phyloP scores from a whole-genome alignment of 1,139 yeast genomes.

The Kluyveromyces sp. region DNA sequence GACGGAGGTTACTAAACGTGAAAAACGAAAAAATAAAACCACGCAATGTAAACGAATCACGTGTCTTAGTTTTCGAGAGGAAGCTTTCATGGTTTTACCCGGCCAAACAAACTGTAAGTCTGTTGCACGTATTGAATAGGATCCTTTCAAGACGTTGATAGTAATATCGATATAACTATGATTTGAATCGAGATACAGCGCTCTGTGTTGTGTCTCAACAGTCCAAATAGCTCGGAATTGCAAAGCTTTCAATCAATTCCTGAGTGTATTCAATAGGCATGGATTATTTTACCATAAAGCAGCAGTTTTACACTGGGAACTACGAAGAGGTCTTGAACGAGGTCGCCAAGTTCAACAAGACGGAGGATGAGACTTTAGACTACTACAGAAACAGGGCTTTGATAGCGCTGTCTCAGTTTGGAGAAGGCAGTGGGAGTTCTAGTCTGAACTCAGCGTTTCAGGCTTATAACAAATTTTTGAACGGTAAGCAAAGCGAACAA shows the following conservation, averaged over 20 bases:
- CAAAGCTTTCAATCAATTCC: too few relatives aligned
- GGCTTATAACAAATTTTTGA: constrained; percentile 18
- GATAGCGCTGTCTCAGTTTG: constrained; percentile 19
- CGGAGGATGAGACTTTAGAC: constrained; percentile 22
- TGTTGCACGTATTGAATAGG: neutral
- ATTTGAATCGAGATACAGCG: too few relatives aligned
- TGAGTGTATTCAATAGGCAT: constrained; percentile 13
- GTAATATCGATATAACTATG: too few relatives aligned
- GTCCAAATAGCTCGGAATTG: too few relatives aligned
- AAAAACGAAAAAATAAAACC: neutral
- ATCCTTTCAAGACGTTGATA: neutral
- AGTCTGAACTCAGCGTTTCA: constrained; percentile 19
- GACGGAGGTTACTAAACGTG: neutral
- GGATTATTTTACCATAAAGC: constrained; percentile 30
- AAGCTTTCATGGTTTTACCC: too few relatives aligned
- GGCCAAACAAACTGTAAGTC: neutral
- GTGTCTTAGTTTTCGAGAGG: neutral
- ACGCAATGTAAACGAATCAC: too few relatives aligned
- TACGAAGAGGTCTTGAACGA: constrained; percentile 24
- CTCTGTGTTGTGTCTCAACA: too few relatives aligned
- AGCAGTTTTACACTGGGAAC: constrained; percentile 30
- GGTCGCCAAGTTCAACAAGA: constrained; percentile 17
- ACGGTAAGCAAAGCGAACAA: constrained; percentile 9
- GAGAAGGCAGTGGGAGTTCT: constrained; percentile 9
- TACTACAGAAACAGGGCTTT: constrained; percentile 23